Evolutionary conservation across 148 eudicot genomes (phyloP), one percentile per base, ranked within the genome.

Genomic region (Polygonum aviculare): DNA sequence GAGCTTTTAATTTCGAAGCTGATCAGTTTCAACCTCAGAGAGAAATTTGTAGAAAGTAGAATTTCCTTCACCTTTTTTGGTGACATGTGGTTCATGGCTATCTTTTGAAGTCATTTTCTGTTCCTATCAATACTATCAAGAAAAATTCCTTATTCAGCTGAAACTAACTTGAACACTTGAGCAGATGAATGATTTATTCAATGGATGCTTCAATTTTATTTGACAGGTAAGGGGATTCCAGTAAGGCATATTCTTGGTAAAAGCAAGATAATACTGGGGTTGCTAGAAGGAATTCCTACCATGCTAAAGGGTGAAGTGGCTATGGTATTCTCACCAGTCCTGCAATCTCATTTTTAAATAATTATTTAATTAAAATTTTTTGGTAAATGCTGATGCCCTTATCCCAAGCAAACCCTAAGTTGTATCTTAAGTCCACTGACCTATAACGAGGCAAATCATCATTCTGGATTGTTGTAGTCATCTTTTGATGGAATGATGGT

Each of bases 281-380:
- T 95, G 88, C 83, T 92, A n/a, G 99, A 95, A 85, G 99, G 99
- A 75, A 83, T 92, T 77, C 93, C 99, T 39, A 88, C 97, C 63
- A 95, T 95, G 99, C 87, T 83, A 81, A 85, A 82, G 88, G 97
- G 97, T 79, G 99, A 95, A 95, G 86, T 92, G 83, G 84, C 96
- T 79, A 91, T 95, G 94, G 99, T 95, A 88, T 69, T 72, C 19
- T 35, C 44, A 35, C 16, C 5, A 3, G 21, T 15, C 44, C 18
- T 67, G 19, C 21, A 67, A 35, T 67, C 16, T 67, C 14, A 35
- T 67, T 16, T 41, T 41, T 7, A 39, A 39, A 39, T 39, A 39
- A 39, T 39, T 3, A 3, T 39, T 39, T 39, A 39, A 39, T 39
- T 39, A 39, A 39, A 39, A 1, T 39, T 39, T 39, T 4, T 4